phyloP scores from a whole-genome alignment of 345 rosid species.

The Mallotus nudiflorus region DNA sequence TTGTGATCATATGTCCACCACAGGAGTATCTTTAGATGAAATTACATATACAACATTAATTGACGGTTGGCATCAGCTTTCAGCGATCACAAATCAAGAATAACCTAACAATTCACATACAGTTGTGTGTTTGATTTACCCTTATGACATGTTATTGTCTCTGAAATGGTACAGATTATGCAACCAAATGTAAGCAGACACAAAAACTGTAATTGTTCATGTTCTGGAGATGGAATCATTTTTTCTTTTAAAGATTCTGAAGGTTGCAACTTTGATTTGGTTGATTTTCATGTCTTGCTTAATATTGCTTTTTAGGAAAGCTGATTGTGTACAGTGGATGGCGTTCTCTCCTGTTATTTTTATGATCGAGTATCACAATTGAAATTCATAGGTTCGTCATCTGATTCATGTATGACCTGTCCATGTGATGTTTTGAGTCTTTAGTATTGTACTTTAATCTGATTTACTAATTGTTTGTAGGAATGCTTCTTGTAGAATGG shows the following conservation, averaged over 20 bases:
- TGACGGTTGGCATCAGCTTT: constrained; percentile 44
- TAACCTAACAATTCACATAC: constrained; percentile 14
- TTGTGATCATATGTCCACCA: constrained; percentile 37
- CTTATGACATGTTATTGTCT: background rate
- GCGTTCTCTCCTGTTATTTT: background rate
- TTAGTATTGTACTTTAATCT: background rate
- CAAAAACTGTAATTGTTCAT: background rate
- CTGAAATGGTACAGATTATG: background rate
- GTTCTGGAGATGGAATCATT: background rate
- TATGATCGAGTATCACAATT: background rate
- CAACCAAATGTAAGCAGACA: constrained; percentile 1
- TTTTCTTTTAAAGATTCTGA: too few species aligned
- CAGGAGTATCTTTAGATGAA: constrained; percentile 47
- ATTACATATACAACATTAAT: constrained; percentile 62
- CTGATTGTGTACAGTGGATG: background rate
- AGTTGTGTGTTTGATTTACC: too few species aligned
- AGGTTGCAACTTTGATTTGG: background rate
- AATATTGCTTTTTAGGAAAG: background rate
- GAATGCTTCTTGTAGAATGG: background rate
- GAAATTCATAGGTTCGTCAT: constrained; percentile 8
- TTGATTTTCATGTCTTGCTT: constrained; percentile 6
- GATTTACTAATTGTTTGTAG: constrained; percentile 3
- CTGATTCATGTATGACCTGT: background rate
- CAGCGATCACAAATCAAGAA: constrained; percentile 31
- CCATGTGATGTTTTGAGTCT: background rate